A percentile compares a stretch with the other conserved stretches of the same genome.
Evolutionary conservation across 176 grass and related monocot genomes (phyloP).

Genomic region (Hordeum marinum): DNA sequence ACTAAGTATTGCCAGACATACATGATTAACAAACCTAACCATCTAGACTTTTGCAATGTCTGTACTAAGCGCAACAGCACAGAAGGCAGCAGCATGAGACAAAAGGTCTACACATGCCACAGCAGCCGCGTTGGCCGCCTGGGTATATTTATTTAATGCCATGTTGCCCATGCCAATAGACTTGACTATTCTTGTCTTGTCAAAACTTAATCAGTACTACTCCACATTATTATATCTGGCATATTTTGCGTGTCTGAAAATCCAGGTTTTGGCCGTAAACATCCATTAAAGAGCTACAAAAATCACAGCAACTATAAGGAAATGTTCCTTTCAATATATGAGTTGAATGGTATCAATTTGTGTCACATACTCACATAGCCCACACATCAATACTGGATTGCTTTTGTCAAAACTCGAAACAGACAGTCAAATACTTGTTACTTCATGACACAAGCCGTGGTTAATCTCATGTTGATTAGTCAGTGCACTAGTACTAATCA

Average conservation of each 20-base stretch:
- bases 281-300: not conserved
- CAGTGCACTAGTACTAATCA: not conserved
- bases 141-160: not conserved
- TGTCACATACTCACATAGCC: not conserved
- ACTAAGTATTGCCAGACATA: not conserved
- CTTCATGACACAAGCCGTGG: not conserved
- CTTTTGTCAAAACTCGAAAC: not conserved
- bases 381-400: not conserved
- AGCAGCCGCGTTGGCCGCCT: not conserved
- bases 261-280: not conserved
- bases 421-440: not conserved
- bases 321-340: not conserved
- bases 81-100: slow-evolving; percentile 37
- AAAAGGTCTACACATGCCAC: slow-evolving; percentile 1
- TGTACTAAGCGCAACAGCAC: not conserved
- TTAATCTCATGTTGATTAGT: not conserved
- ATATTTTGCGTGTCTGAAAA: not conserved
- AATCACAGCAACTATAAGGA: too few relatives aligned
- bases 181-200: not conserved
- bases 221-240: not conserved
- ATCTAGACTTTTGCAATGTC: slow-evolving; percentile 2
- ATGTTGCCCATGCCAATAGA: slow-evolving; percentile 15
- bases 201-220: not conserved
- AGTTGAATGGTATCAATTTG: not conserved
- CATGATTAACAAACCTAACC: not conserved